A percentile compares a stretch with the other conserved stretches of the same genome.
These are phyloP conservation scores for Vigna radiata DNA, from an alignment of 306 rosid genomes.

Conservation along the genomic window DNA sequence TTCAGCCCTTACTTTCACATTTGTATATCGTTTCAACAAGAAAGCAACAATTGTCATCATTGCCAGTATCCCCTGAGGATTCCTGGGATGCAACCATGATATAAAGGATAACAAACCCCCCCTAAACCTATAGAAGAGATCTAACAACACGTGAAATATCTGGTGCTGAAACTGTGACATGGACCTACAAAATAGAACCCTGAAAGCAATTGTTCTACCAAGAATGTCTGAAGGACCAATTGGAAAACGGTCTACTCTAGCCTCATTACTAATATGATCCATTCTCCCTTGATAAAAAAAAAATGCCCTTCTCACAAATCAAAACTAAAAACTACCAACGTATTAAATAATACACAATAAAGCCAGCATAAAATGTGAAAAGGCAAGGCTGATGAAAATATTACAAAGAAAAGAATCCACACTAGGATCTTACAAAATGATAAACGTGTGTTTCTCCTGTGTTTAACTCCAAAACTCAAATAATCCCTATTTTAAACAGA, in stretches of 20 bases:
- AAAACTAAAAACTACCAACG: conserved; percentile 25
- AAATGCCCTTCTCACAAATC: conserved; percentile 22
- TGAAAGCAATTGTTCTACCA: conserved; percentile 82
- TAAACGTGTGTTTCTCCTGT: background rate
- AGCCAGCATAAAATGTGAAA: background rate
- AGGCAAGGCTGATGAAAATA: background rate
- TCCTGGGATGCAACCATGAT: conserved; percentile 84
- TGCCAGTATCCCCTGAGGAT: conserved; percentile 93
- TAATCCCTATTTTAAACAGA: conserved; percentile 15
- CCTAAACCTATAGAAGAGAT: conserved; percentile 58
- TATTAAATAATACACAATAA: conserved; percentile 32
- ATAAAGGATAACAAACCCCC: conserved; percentile 57
- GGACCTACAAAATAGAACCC: conserved; percentile 84
- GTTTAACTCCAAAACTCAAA: conserved; percentile 2
- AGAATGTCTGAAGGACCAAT: conserved; percentile 89
- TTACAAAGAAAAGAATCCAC: conserved; percentile 6
- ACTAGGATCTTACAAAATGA: conserved; percentile 13
- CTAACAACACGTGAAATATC: conserved; percentile 53
- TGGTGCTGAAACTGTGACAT: conserved; percentile 73
- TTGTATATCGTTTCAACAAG: conserved; percentile 80
- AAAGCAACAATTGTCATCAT: conserved; percentile 88
- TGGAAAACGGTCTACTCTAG: conserved; percentile 78
- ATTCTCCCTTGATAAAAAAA: conserved; percentile 47
- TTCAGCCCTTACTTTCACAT: conserved; percentile 80
- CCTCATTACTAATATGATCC: conserved; percentile 90